phyloP scores from a whole-genome alignment of 768 basidiomycete species.

The Sporobolomyces pararoseus region DNA sequence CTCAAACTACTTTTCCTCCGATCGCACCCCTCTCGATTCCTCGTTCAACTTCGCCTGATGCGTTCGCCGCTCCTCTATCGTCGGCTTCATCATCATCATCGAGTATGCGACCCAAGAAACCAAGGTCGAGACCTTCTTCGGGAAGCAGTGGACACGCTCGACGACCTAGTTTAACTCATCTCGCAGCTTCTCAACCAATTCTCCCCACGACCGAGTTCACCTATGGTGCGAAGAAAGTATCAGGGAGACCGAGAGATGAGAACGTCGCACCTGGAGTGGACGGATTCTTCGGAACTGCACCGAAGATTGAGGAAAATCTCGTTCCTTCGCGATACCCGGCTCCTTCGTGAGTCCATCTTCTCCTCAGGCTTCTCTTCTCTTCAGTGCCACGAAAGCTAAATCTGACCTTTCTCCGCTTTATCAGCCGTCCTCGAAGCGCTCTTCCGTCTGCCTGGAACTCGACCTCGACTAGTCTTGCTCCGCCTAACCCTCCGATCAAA shows the following conservation, averaged over 20 bases:
- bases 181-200: background rate
- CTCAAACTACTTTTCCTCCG: slow-evolving; percentile 31
- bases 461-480: background rate
- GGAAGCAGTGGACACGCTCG: background rate
- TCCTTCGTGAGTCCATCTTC: slow-evolving; percentile 4
- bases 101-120: background rate
- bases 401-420: no score
- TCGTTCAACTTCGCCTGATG: slow-evolving; percentile 15
- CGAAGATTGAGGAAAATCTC: background rate
- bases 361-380: background rate
- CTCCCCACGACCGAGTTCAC: slow-evolving; percentile 1
- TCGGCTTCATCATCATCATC: slow-evolving; percentile 5
- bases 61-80: background rate
- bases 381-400: no score
- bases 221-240: background rate
- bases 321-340: background rate
- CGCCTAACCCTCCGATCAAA: slow-evolving; percentile 12
- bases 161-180: slow-evolving; percentile 19
- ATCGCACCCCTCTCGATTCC: slow-evolving; percentile 26
- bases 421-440: slow-evolving; percentile 20
- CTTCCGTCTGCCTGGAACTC: slow-evolving; percentile 18
- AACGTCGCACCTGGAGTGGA: background rate
- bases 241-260: background rate
- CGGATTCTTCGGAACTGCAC: background rate
- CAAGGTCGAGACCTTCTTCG: background rate